Base-by-base conservation (phyloP, 768 basidiomycete genomes). In the Xerocomus brunneocitrinus region DNA sequence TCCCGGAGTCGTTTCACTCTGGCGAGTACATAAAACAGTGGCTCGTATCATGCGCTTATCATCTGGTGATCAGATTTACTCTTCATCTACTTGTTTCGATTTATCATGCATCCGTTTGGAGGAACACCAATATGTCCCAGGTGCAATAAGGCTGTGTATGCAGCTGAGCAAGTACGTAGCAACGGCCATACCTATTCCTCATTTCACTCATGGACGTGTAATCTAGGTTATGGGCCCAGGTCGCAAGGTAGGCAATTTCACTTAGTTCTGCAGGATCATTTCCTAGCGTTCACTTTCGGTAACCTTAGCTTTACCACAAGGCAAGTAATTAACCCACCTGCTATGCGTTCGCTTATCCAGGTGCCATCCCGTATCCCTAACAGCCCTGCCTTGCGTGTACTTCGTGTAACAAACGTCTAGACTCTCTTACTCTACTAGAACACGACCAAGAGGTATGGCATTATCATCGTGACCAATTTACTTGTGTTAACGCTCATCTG, bases 361-460 rank as follows among this genome's bases (percentile, higher is more conserved):
- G 13, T 56, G 27, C 8, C 13, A 24, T 34, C 16, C 5, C 13
- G 3, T 13, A 47, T 8, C 9, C 28, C 49, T 38, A n/a, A 51
- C 31, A 92, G 89, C 83, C 82, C 24, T 95, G 92, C 73, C 75
- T 95, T 41, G 77, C 85, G 16, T 95, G 92, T 66, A 84, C 75
- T 50, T 74, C 71, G 12, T 95, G 92, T 67, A 81, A 77, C 62
- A 91, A 89, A 67, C 75, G 89, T 34, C 76, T 95, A 13, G 91
- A 92, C 64, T 89, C 91, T 0, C 72, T 80, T 51, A 80, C 80
- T 19, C 74, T 95, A 24, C 74, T 92, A 7, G 92, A 95, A 67
- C 92, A 95, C 65, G 82, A 94, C 62, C 79, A 86, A 64, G 74
- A 89, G 78, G 91, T 89, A 57, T 50, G 82, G 8, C 44, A 50